Percentiles rank a stretch among this genome's conserved stretches.
Conservation (phyloP, 192 early-diverging fungal species). For the Mortierella antarctica region DNA sequence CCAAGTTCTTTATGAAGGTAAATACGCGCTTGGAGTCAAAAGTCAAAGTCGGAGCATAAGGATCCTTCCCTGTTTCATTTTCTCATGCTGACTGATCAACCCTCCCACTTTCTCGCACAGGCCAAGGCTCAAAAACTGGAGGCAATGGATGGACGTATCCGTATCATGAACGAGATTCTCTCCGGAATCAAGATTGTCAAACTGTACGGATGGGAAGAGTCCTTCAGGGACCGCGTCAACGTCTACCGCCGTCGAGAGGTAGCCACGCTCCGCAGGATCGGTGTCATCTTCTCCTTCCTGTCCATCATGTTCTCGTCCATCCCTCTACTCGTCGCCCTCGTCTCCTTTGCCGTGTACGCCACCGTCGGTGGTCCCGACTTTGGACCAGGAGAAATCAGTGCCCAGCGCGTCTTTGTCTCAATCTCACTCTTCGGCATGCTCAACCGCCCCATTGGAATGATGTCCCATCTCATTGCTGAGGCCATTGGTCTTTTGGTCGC, state of each 20-base stretch:
- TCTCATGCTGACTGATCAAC: background rate
- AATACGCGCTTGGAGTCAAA: too few species aligned
- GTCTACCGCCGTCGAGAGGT: constrained; percentile 38
- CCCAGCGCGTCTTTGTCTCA: constrained; percentile 33
- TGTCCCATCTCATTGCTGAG: constrained; percentile 35
- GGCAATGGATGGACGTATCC: constrained; percentile 54
- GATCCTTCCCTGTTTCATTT: too few species aligned
- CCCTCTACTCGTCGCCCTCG: constrained; percentile 28
- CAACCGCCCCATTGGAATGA: constrained; percentile 38
- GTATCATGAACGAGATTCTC: constrained; percentile 53
- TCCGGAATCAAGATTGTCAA: constrained; percentile 58
- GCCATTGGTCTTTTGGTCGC: constrained; percentile 30
- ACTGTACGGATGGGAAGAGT: constrained; percentile 53
- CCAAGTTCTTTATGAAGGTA: constrained; percentile 47
- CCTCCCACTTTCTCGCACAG: background rate
- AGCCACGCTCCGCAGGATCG: constrained; percentile 46
- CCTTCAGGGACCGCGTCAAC: constrained; percentile 33
- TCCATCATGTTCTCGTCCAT: constrained; percentile 46
- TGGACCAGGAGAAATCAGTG: constrained; percentile 24
- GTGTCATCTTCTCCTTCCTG: constrained; percentile 45
- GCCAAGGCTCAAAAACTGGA: constrained; percentile 31
- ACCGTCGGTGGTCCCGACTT: constrained; percentile 26
- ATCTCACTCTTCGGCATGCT: constrained; percentile 34
- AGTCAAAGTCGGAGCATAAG: too few species aligned
- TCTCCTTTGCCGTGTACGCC: constrained; percentile 39